These are phyloP conservation scores for Scedosporium aurantiacum DNA, from an alignment of 2,329 filamentous ascomycete genomes.

Conservation along the genomic window DNA sequence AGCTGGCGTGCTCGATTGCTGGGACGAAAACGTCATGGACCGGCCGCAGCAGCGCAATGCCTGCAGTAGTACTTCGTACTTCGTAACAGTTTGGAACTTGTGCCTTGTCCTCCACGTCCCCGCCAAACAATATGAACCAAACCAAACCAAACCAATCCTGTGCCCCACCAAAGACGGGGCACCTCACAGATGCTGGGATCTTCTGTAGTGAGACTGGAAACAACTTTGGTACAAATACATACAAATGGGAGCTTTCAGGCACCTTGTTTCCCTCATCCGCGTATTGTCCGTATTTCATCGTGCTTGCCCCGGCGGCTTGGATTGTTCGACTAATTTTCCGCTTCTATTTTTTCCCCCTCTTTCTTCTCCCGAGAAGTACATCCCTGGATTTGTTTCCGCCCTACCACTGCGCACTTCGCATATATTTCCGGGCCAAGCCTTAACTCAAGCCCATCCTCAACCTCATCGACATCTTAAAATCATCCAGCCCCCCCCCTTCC, in stretches of 20 bases:
- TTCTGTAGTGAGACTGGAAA: no score
- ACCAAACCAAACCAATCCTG: background rate
- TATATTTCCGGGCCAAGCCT: no score
- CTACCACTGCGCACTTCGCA: no score
- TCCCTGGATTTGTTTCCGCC: no score
- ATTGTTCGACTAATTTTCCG: background rate
- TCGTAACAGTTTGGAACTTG: no score
- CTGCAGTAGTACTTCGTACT: no score
- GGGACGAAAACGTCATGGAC: background rate
- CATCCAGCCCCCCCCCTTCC: background rate
- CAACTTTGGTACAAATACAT: no score
- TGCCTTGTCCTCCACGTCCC: no score
- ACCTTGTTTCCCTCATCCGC: background rate
- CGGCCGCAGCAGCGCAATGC: background rate
- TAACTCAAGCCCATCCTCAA: no score
- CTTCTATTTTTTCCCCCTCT: background rate
- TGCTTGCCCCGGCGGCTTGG: background rate
- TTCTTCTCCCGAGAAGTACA: no score
- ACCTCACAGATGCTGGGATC: background rate
- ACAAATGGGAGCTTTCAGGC: background rate
- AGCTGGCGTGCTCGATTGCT: background rate
- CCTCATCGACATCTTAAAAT: no score
- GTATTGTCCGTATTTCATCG: background rate
- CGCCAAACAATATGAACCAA: no score
- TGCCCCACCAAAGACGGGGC: background rate